Evolutionary conservation across 495 filamentous ascomycete species (phyloP), one percentile per base, ranked within the genome.

Genomic region (Penicillium tannophilum): DNA sequence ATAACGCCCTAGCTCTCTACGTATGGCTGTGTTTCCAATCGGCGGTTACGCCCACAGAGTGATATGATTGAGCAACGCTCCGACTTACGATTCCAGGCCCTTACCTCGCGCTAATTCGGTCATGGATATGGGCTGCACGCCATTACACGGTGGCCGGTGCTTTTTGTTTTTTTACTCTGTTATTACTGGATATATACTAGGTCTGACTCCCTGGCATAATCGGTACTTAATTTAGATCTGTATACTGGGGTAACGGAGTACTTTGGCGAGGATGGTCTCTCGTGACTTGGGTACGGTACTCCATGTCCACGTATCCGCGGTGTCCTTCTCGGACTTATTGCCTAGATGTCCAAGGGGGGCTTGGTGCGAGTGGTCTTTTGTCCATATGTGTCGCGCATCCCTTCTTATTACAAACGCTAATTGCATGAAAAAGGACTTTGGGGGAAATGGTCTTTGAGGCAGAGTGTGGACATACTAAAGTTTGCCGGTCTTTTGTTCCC

Each of bases 21-120:
- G 49, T 45, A 55, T 59, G 54, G 63, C 59, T 48, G 54, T 59
- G 51, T 65, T 68, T 61, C 45, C 59, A 68, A 65, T 63, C 39
- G 48, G 51, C 36, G 63, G 60, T 63, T 63, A 59, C 53, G 54
- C 54, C 26, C 59, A 58, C 52, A 63, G 58, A 42, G 60, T 63
- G 53, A 59, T 41, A 58, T 56, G 62, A 62, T 59, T 64, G 64
- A 67, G 64, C 64, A 62, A 62, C 54, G 41, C 31, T 52, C 50
- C 50, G 17, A n/a, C 19, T 42, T 55, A 43, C 55, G 44, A 44
- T 58, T 57, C 36, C 36, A 60, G 41, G 53, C 62, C 64, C 64
- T 67, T 67, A 35, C 64, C 62, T 68, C 45, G 55, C 53, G 60
- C 60, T 62, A 58, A 56, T 49, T 62, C 24, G 19, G 14, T 55